Conservation (phyloP, 805 yeast genomes). For the Dipodascus albidus region DNA sequence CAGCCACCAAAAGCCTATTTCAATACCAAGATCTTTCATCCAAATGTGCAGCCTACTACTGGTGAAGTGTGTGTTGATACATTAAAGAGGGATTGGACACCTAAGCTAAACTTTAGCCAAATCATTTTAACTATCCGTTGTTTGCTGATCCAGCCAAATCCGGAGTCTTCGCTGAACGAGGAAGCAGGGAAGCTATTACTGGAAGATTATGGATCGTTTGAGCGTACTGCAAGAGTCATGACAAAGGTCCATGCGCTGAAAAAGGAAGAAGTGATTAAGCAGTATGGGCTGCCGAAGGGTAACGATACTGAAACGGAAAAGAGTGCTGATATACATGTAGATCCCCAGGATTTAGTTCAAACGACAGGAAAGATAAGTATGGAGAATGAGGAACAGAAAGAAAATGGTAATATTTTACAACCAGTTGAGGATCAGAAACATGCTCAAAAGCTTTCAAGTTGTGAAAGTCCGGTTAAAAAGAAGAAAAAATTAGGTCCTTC, state of each 20-base stretch:
- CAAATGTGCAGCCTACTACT: conserved; percentile 21
- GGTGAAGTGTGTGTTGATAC: conserved; percentile 26
- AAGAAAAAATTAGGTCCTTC: background rate
- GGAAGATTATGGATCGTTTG: conserved; percentile 20
- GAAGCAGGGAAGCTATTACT: conserved; percentile 23
- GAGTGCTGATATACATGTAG: background rate
- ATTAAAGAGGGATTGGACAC: conserved; percentile 22
- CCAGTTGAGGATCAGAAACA: background rate
- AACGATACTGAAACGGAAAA: background rate
- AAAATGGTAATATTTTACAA: background rate
- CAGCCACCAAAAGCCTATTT: conserved; percentile 35
- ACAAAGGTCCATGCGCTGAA: conserved; percentile 20
- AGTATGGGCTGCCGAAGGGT: background rate
- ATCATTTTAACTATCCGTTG: conserved; percentile 21
- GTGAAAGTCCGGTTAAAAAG: background rate
- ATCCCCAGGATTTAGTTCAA: too few relatives aligned
- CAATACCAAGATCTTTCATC: conserved; percentile 21
- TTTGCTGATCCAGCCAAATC: conserved; percentile 23
- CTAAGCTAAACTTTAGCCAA: conserved; percentile 17
- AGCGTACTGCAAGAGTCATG: conserved; percentile 19
- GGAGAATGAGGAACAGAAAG: background rate
- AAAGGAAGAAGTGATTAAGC: conserved; percentile 5
- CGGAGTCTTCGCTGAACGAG: conserved; percentile 23
- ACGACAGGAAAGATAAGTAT: background rate
- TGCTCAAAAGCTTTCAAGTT: background rate